A percentile compares a stretch with the other conserved stretches of the same genome.
These are phyloP conservation scores for Spergularia marina DNA, from an alignment of 148 eudicot species.

Conservation along the genomic window DNA sequence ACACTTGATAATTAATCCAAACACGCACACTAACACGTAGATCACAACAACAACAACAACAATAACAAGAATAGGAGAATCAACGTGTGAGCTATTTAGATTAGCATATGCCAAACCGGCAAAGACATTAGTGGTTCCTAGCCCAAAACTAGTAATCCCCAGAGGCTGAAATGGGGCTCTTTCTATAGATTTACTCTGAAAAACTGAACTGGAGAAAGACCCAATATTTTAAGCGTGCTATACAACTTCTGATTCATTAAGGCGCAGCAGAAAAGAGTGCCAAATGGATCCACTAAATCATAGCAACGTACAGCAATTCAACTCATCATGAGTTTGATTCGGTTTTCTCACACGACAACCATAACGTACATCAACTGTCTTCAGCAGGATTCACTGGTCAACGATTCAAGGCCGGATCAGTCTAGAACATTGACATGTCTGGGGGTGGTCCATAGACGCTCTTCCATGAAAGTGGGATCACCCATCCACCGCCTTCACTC, in stretches of 20 bases:
- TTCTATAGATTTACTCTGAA: background rate
- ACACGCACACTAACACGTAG: too few relatives aligned
- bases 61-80: too few relatives aligned
- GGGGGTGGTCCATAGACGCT: slow-evolving; percentile 97
- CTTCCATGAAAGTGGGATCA: slow-evolving; percentile 89
- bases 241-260: background rate
- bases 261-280: background rate
- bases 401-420: background rate
- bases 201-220: background rate
- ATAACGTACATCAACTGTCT: background rate
- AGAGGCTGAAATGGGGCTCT: background rate
- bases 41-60: too few relatives aligned
- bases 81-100: too few relatives aligned
- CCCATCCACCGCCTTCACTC: slow-evolving; percentile 64
- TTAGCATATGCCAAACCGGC: too few relatives aligned
- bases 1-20: too few relatives aligned
- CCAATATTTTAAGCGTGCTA: background rate
- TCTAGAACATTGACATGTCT: slow-evolving; percentile 74
- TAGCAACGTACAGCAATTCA: background rate
- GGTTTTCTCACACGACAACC: background rate
- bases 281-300: slow-evolving; percentile 1
- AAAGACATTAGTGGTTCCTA: too few relatives aligned
- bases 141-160: too few relatives aligned
- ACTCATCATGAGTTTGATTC: slow-evolving; percentile 3
- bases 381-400: background rate